Base-by-base conservation (phyloP, 164 flowering plant genomes). In the Saururus chinensis region DNA sequence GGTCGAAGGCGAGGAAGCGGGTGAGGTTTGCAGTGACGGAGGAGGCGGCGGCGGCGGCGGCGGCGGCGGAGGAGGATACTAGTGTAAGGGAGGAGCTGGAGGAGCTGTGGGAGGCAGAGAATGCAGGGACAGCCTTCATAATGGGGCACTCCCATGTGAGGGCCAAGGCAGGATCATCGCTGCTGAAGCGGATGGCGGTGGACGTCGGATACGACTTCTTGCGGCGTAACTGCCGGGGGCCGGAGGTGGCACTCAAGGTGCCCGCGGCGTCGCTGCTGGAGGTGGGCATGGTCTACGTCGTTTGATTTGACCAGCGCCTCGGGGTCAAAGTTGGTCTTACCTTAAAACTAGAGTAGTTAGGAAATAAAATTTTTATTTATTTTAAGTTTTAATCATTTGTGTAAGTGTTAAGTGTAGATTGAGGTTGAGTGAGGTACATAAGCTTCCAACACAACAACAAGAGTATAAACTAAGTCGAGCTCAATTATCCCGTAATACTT, bases 201-300 rank as follows among this genome's bases (percentile, higher is more conserved):
- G 79, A 91, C 70, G 65, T 71, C 14, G 92, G 88, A 10, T 91
- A 84, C 51, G 83, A 81, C 64, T 88, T 91, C 73, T 68, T 91
- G 57, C 67, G 88, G 24, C 80, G 82, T 75, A 91, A 91, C 68
- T 86, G 98, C 70, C 53, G 98, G 19, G 98, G 96, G n/a, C 73
- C 96, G 0, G 95, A 82, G 66, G 92, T 86, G 64, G 87, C 83
- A 4, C 87, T 91, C 41, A 82, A 78, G 73, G 83, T 88, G 37
- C 98, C 98, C 7, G 92, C 87, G 4, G 98, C 69, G 7, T 88
- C 98, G 8, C 81, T 85, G 1, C 82, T 91, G 9, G 96, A 91
- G 71, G 98, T 91, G 26, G 98, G 98, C 70, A 88, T 91, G 98
- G 96, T 91, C 62, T 91, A 91, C 64, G 74, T 84, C 26, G 84